A percentile compares a stretch with the other conserved stretches of the same genome.
phyloP scores from a whole-genome alignment of 2,329 filamentous ascomycete genomes.

The Diaporthe ampelina region DNA sequence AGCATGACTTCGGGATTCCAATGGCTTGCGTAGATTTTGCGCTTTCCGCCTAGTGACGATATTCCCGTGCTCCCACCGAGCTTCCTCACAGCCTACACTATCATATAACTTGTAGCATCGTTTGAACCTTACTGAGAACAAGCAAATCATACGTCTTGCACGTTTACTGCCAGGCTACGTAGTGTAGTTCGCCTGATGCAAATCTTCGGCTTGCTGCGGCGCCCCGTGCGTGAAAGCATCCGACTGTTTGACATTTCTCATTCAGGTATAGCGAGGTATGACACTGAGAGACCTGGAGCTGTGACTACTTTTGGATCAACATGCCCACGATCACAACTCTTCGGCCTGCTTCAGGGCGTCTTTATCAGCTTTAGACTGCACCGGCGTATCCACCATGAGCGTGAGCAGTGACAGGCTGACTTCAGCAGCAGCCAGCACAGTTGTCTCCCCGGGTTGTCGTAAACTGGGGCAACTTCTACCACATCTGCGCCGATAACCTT shows the following conservation, averaged over 20 bases:
- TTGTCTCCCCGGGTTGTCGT: slow-evolving; percentile 81
- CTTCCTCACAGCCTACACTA: no score
- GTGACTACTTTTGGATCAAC: background rate
- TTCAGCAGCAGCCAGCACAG: slow-evolving; percentile 50
- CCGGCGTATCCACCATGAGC: slow-evolving; percentile 44
- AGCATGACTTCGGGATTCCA: background rate
- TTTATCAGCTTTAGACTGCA: slow-evolving; percentile 38
- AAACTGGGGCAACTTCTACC: slow-evolving; percentile 83
- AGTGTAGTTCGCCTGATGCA: no score
- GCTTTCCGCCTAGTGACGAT: background rate
- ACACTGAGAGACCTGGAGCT: background rate
- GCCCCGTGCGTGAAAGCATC: background rate
- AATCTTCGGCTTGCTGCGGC: no score
- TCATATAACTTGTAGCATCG: background rate
- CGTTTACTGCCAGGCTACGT: background rate
- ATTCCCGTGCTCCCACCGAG: background rate
- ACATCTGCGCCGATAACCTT: slow-evolving; percentile 84
- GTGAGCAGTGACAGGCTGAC: slow-evolving; percentile 42
- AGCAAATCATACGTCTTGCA: background rate
- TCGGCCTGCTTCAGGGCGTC: background rate
- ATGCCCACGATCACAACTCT: background rate
- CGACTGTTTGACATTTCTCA: background rate
- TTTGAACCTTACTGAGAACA: background rate
- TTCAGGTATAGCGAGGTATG: background rate
- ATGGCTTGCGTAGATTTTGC: background rate